Evolutionary conservation across 176 grass and related monocot species (phyloP).

Genomic region (Avena sativa): DNA sequence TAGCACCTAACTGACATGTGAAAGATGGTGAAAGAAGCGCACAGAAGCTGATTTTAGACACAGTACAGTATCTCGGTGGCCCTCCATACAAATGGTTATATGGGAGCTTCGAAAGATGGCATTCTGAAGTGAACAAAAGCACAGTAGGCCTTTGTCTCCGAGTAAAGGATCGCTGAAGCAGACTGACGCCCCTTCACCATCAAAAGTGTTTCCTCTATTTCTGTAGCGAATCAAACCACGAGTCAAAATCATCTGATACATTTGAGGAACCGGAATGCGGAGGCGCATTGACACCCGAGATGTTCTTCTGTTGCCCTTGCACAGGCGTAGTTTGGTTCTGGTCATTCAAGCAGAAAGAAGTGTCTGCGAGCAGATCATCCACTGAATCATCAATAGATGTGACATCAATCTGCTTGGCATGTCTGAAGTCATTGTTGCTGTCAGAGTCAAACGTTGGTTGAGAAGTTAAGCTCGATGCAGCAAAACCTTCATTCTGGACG

Average conservation of each 20-base stretch:
- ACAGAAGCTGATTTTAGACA: neutral
- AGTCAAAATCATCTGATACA: conserved; percentile 71
- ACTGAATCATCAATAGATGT: conserved; percentile 48
- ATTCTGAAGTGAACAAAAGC: neutral
- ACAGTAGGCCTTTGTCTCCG: neutral
- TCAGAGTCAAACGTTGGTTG: conserved; percentile 21
- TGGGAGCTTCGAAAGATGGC: neutral
- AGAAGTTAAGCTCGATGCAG: conserved; percentile 27
- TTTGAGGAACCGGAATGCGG: conserved; percentile 38
- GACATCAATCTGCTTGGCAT: conserved; percentile 40
- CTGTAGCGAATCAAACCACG: conserved; percentile 81
- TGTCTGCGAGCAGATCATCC: conserved; percentile 57
- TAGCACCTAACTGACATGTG: neutral
- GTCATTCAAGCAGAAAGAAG: conserved; percentile 41
- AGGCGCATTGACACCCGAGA: conserved; percentile 2
- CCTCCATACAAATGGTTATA: neutral
- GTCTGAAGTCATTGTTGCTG: neutral
- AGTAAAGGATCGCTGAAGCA: neutral
- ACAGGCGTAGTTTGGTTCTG: conserved; percentile 27
- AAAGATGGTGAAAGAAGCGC: neutral
- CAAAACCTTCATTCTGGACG: conserved; percentile 33
- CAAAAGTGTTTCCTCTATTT: neutral
- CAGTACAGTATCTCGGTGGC: neutral
- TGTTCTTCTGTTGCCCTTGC: conserved; percentile 26
- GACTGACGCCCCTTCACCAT: neutral